A percentile compares a stretch with the other conserved stretches of the same genome.
Conservation (phyloP, 2,329 filamentous ascomycete species). For the Tolypocladium ovalisporum region DNA sequence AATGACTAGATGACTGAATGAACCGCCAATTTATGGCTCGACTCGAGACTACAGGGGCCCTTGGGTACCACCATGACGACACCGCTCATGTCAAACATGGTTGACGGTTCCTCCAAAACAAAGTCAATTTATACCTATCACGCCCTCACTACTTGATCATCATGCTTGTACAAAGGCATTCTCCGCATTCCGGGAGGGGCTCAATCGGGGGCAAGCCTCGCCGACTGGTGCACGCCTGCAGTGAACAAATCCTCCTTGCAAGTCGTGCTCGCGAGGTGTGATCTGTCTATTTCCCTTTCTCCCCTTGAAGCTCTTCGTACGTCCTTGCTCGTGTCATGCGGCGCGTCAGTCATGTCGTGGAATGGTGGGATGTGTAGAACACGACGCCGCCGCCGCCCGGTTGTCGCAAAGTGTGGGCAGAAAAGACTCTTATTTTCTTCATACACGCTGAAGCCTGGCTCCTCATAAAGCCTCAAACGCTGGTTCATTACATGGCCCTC, state of each 20-base stretch:
- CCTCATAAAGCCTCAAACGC: not conserved
- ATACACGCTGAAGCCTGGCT: not conserved
- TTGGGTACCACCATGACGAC: not conserved
- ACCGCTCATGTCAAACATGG: not conserved
- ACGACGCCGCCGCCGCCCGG: slow-evolving; percentile 1
- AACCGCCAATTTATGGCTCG: not conserved
- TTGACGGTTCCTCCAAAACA: not conserved
- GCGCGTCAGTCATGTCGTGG: slow-evolving; percentile 10
- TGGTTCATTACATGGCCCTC: not conserved
- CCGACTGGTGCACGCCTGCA: not conserved
- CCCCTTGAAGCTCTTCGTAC: slow-evolving; percentile 6
- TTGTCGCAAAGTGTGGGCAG: not conserved
- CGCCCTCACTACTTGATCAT: not conserved
- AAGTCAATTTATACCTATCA: not conserved
- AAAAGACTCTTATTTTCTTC: not conserved
- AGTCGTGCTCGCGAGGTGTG: not conserved
- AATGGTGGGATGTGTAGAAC: slow-evolving; percentile 2
- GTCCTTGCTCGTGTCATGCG: slow-evolving; percentile 12
- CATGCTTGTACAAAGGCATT: not conserved
- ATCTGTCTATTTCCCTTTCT: slow-evolving; percentile 14
- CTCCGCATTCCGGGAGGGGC: not conserved
- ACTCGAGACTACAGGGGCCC: not conserved
- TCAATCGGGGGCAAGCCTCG: not conserved
- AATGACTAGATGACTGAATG: not conserved
- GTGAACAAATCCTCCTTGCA: not conserved